Base-by-base conservation (phyloP, 2,329 filamentous ascomycete genomes). In the Colletotrichum sp. region DNA sequence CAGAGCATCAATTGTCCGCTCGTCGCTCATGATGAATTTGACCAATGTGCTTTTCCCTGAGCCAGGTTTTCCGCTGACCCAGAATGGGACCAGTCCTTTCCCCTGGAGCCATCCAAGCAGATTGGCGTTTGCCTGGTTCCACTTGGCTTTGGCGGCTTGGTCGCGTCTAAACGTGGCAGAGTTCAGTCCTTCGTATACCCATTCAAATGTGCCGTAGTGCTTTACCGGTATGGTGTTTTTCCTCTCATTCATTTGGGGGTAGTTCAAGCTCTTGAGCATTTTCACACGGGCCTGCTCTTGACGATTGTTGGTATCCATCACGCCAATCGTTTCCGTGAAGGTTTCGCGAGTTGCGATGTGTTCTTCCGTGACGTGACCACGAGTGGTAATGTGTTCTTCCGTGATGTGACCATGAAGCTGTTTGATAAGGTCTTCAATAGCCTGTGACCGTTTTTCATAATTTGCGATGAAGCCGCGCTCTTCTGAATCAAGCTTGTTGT, bases 31-130 rank as follows among this genome's bases (percentile, higher is more conserved):
- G 12, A 83, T 54, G 58, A 78, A 82, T 47, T 81, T 83, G 61
- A 82, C 77, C 34, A 83, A 63, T 0, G 80, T 83, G 9, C 76
- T 79, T 54, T 84, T 83, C 3, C 82, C 82, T 1, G 81, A 79
- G 0, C 79, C 82, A 0, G 80, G 77, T 58, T 83, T 83, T 2
- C 81, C 82, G 12, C 75, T 77, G 43, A 83, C 78, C 77, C 80
- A 84, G 69, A 80, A 83, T 0, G 65, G 31, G 2, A 6, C n/a
- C 0, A 1, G 27, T 2, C 5, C 9, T 27, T 27, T 27, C 9
- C 29, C 27, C 21, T 33, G 38, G 2, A 65, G 4, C 62, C 62
- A 65, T 3, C 21, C 62, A 3, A 33, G 27, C 6, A 65, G 18
- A 11, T 31, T 33, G 6, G 18, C 62, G 21, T 3, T 15, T 27